Base-by-base conservation (phyloP, 495 filamentous ascomycete genomes). In the Aspergillus incahuasiensis region DNA sequence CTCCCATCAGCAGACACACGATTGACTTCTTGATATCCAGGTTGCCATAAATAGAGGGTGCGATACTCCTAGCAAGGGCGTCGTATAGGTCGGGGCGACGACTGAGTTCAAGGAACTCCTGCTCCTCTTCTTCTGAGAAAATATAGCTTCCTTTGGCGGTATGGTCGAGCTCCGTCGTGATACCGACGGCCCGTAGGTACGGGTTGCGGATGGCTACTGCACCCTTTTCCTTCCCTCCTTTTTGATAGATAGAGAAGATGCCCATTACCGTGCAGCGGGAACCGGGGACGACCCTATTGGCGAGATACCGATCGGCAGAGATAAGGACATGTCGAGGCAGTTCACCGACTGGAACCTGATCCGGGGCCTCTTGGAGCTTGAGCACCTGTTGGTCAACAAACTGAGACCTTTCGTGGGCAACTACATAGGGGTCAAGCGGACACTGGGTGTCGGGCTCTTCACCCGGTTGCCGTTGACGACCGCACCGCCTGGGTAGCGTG, bases 361-460 rank as follows among this genome's bases (percentile, higher is more conserved):
- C 95, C 6, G 95, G 95, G 12, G 95, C 95, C 72, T 99, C 95
- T 68, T 99, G 95, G 7, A 99, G 83, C 72, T 99, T 99, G 62
- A 99, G 85, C 43, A 97, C 89, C 66, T 99, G 95, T 63, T 97
- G 95, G 64, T 99, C 95, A 64, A 97, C 92, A 68, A 99, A 99
- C 57, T 87, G 84, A 56, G 88, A 95, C 64, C 88, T 91, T 69
- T 97, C 95, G 68, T 99, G 95, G 8, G 92, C 78, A 30, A 99
- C 87, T 57, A 92, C 92, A 66, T 96, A 99, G 6, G 95, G 95
- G 64, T 99, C 94, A 59, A 97, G 74, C 1, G 92, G 92, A 64
- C 95, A 99, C 56, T 86, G 82, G 12, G 83, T 81, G 19, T 83
- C 76, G 8, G 74, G 72, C 3, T 82, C 76, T 50, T 87, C 84